phyloP scores from a whole-genome alignment of 371 early-diverging fungal species.

The Ordospora colligata region DNA sequence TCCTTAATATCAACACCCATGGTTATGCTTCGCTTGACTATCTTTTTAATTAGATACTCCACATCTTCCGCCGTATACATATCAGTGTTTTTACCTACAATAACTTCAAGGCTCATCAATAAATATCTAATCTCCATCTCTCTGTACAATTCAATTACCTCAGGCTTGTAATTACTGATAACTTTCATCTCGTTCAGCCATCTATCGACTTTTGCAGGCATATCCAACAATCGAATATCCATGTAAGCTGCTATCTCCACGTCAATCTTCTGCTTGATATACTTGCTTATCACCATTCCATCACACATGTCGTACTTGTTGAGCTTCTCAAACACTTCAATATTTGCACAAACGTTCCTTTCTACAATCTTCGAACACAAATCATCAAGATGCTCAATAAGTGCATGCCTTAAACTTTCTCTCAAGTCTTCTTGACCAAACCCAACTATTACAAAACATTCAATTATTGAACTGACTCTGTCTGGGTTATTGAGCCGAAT shows the following conservation, averaged over 20 bases:
- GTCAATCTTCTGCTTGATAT: neutral
- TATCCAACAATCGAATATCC: neutral
- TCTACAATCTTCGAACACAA: neutral
- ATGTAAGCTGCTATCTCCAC: neutral
- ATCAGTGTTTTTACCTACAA: neutral
- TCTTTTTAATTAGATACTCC: neutral
- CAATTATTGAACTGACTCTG: neutral
- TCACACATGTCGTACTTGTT: neutral
- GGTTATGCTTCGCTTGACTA: neutral
- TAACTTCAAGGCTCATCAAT: neutral
- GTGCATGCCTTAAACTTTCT: neutral
- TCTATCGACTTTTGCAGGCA: neutral
- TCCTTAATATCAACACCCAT: neutral
- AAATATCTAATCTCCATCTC: neutral
- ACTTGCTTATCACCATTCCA: neutral
- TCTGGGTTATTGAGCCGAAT: neutral
- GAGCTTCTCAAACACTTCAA: neutral
- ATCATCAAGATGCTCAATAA: neutral
- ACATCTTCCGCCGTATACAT: neutral
- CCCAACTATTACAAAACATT: neutral
- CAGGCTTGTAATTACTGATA: neutral
- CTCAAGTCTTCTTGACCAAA: neutral
- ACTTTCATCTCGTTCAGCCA: neutral
- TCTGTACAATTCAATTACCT: neutral
- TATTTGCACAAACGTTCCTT: neutral